phyloP scores from a whole-genome alignment of 1,284 basidiomycete genomes.

The Melampsora larici-populina region DNA sequence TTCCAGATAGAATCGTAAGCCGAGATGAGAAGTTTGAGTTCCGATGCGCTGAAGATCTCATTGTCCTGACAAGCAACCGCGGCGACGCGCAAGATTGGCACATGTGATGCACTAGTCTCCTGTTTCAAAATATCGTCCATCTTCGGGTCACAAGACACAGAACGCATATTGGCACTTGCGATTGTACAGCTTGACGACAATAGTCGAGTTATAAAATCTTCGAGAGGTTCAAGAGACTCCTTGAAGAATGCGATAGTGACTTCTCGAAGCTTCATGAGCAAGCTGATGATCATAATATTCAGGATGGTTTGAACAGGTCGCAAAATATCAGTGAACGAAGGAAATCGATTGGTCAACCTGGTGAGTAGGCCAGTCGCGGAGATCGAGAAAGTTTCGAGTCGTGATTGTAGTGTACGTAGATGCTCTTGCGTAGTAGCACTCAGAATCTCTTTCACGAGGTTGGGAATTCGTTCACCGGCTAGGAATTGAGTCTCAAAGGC shows the following conservation, averaged over 20 bases:
- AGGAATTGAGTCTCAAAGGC: conserved; percentile 36
- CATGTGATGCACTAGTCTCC: conserved; percentile 25
- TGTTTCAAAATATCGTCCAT: conserved; percentile 2
- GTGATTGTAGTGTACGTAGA: conserved; percentile 16
- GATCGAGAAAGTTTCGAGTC: conserved; percentile 31
- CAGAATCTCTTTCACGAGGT: neutral
- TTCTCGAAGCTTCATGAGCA: conserved; percentile 20
- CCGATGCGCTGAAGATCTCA: conserved; percentile 55
- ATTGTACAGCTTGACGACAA: conserved; percentile 7
- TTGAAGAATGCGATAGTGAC: neutral
- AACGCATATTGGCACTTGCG: conserved; percentile 30
- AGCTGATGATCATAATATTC: conserved; percentile 17
- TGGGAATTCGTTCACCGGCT: conserved; percentile 13
- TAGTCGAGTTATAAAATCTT: conserved; percentile 5
- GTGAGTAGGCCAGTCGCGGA: conserved; percentile 28
- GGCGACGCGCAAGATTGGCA: conserved; percentile 61
- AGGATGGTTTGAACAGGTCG: conserved; percentile 32
- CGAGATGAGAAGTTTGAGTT: conserved; percentile 47
- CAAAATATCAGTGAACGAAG: conserved; percentile 30
- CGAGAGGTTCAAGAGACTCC: neutral
- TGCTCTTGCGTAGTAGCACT: neutral
- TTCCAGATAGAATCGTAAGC: conserved; percentile 69
- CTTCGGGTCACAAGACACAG: neutral
- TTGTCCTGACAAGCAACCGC: conserved; percentile 59
- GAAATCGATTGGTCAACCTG: conserved; percentile 34